Base-by-base conservation (phyloP, 2,329 filamentous ascomycete species). In the Claviceps africana region DNA sequence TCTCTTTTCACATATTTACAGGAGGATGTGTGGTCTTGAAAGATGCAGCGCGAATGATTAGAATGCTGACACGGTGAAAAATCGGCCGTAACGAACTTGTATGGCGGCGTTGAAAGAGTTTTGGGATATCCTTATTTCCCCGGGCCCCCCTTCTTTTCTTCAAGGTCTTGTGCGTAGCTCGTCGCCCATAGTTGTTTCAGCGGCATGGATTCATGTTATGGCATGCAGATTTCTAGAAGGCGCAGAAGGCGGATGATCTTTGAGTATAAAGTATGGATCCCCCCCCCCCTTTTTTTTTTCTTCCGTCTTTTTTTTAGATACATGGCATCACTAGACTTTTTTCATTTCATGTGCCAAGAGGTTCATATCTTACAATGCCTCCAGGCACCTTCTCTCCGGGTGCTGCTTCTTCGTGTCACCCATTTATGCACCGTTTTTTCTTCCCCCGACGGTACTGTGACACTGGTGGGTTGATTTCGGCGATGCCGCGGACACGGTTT, bases 1-100 rank as follows among this genome's bases (percentile, higher is more conserved):
- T 19, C 19, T 31, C n/a, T 5, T 19, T 46, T 33, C 6, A 25
- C 39, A 31, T 40, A 31, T 47, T 48, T 58, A 61, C 56, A 85
- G 82, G 82, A 85, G 76, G 82, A 85, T 62, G 82, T 85, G 50
- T 85, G 82, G 82, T 85, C 80, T 65, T 84, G 70, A 70, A 28
- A 22, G 15, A 44, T 13, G 28, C 30, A 56, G 8, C 22, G 52
- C 48, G 35, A 50, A 50, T 54, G 9, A 42, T 21, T 33, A 45
- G 42, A 33, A 53, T 50, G 51, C n/a, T n/a, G n/a, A n/a, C n/a
- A n/a, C n/a, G n/a, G n/a, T n/a, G n/a, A n/a, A n/a, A n/a, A n/a
- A n/a, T n/a, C n/a, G n/a, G n/a, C n/a, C n/a, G n/a, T n/a, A n/a
- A n/a, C n/a, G 47, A 53, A 22, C 37, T 46, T 50, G 19, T 48